Conservation (phyloP, 768 basidiomycete genomes). For the Strobilomyces echinocephalus region DNA sequence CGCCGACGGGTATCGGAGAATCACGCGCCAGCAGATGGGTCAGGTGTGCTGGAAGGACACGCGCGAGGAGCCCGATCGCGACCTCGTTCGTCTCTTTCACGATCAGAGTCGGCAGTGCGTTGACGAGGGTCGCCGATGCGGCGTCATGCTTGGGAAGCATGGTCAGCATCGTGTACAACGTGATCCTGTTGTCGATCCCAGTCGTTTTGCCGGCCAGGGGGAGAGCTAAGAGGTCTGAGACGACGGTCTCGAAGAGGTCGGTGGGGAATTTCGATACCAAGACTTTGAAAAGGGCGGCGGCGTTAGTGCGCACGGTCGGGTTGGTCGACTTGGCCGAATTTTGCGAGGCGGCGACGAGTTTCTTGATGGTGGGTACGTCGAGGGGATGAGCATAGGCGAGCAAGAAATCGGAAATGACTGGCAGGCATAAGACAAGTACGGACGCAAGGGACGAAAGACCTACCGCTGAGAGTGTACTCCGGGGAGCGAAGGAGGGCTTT, state of each 20-base stretch:
- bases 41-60: conserved; percentile 58
- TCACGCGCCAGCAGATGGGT: conserved; percentile 44
- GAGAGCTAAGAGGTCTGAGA: conserved; percentile 64
- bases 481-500: conserved; percentile 80
- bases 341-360: conserved; percentile 53
- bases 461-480: conserved; percentile 67
- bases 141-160: conserved; percentile 44
- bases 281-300: conserved; percentile 53
- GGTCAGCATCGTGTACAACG: conserved; percentile 76
- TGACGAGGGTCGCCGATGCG: conserved; percentile 43
- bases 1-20: conserved; percentile 40
- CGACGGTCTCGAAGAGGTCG: conserved; percentile 41
- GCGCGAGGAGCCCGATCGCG: conserved; percentile 50
- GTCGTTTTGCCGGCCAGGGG: conserved; percentile 82
- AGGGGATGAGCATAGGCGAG: conserved; percentile 48
- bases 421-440: conserved; percentile 1
- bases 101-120: conserved; percentile 41
- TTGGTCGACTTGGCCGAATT: conserved; percentile 76
- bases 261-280: conserved; percentile 35
- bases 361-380: conserved; percentile 43
- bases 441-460: conserved; percentile 13
- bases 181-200: conserved; percentile 79
- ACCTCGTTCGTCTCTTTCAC: conserved; percentile 78
- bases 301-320: conserved; percentile 48
- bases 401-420: conserved; percentile 60